Percentiles rank a stretch among this genome's conserved stretches.
These are phyloP conservation scores for Fusarium tupiense DNA, from an alignment of 2,329 filamentous ascomycete species.

Conservation along the genomic window DNA sequence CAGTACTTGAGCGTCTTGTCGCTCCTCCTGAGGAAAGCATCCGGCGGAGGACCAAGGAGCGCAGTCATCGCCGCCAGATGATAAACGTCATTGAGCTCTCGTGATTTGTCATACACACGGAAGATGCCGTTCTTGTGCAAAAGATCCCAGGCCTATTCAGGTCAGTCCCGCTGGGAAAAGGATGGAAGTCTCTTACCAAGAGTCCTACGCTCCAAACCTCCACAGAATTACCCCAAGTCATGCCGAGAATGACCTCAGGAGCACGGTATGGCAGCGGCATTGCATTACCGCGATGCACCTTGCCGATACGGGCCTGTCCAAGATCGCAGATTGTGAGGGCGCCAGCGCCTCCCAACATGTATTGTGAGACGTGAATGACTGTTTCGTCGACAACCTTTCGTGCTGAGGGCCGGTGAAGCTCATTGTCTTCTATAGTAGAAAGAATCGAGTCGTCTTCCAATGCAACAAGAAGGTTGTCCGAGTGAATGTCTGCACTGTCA, in stretches of 20 bases:
- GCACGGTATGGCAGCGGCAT: constrained; percentile 48
- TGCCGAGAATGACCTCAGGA: constrained; percentile 51
- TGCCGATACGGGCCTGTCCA: constrained; percentile 49
- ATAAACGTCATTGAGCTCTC: constrained; percentile 41
- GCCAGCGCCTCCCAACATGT: constrained; percentile 46
- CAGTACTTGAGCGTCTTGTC: constrained; percentile 39
- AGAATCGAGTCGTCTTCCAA: constrained; percentile 46
- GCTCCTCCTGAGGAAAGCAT: constrained; percentile 37
- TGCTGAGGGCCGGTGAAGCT: constrained; percentile 44
- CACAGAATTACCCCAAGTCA: constrained; percentile 47
- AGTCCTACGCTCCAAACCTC: constrained; percentile 51
- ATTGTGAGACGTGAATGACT: constrained; percentile 47
- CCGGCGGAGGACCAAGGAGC: constrained; percentile 43
- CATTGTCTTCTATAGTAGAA: constrained; percentile 44
- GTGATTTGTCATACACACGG: constrained; percentile 32
- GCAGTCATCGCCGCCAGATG: constrained; percentile 45
- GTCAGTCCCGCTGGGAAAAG: not conserved
- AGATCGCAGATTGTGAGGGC: constrained; percentile 48
- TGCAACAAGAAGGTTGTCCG: constrained; percentile 50
- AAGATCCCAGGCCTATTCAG: constrained; percentile 40
- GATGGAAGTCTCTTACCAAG: constrained; percentile 37
- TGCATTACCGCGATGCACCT: constrained; percentile 32
- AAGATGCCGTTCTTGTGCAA: constrained; percentile 39
- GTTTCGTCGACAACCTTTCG: constrained; percentile 43
- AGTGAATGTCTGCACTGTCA: constrained; percentile 45